Percentiles rank a stretch among this genome's conserved stretches.
Evolutionary conservation across 805 yeast genomes (phyloP).

Genomic region (Metschnikowia sp.): DNA sequence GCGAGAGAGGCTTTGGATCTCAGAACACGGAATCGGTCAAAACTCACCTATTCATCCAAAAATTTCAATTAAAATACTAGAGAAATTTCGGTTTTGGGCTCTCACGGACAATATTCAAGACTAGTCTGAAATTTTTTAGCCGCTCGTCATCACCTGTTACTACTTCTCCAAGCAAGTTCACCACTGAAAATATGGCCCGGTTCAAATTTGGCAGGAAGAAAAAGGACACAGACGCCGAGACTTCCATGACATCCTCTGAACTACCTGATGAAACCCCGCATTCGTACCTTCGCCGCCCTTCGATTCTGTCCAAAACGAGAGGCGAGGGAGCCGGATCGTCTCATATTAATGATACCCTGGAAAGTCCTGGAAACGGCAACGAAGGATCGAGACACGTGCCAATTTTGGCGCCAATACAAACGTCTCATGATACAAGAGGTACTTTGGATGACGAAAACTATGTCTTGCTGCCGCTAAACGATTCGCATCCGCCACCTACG

Average conservation of each 20-base stretch:
- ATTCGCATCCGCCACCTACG: slow-evolving; percentile 15
- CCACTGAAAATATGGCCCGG: slow-evolving; percentile 43
- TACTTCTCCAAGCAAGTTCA: no score
- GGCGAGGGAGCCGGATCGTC: neutral
- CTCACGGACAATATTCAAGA: no score
- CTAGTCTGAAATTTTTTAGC: no score
- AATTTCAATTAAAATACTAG: no score
- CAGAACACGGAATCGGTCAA: no score
- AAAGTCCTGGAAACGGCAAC: neutral
- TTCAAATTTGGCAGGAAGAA: slow-evolving; percentile 55
- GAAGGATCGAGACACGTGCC: neutral
- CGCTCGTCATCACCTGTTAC: no score
- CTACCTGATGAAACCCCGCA: slow-evolving; percentile 5
- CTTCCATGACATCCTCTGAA: slow-evolving; percentile 12
- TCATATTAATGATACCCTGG: neutral
- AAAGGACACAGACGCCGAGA: slow-evolving; percentile 26
- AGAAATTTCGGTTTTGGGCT: no score
- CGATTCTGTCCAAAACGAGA: slow-evolving; percentile 11
- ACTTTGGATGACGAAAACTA: neutral
- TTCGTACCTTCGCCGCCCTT: slow-evolving; percentile 16
- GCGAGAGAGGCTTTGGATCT: no score
- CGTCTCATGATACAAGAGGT: neutral
- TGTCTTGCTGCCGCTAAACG: neutral
- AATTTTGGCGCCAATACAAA: no score
- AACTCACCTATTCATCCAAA: no score